A percentile compares a stretch with the other conserved stretches of the same genome.
Evolutionary conservation across 257 asterid species (phyloP).

Genomic region (Ophiorrhiza pumila): DNA sequence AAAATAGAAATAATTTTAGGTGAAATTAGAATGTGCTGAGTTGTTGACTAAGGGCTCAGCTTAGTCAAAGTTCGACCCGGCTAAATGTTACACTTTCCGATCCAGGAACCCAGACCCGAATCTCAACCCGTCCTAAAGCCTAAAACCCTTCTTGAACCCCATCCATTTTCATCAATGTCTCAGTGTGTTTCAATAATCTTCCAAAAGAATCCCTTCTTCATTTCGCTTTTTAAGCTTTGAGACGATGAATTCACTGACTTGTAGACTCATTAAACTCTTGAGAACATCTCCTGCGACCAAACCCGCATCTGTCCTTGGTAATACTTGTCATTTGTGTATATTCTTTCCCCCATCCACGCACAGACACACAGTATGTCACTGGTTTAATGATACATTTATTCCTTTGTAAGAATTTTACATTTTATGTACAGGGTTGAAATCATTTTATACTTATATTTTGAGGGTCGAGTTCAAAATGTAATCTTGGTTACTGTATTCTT

Average conservation of each 20-base stretch:
- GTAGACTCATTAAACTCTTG: slow-evolving; percentile 39
- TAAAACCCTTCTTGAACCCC: slow-evolving; percentile 33
- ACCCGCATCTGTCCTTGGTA: slow-evolving; percentile 36
- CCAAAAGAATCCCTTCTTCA: not conserved
- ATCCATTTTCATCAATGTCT: not conserved
- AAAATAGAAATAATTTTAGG: no score
- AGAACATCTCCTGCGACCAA: slow-evolving; percentile 27
- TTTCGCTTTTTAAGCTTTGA: not conserved
- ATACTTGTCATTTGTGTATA: not conserved
- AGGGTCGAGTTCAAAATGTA: slow-evolving; percentile 3
- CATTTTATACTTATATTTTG: not conserved
- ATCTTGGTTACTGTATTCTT: slow-evolving; percentile 2
- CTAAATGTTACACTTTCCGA: not conserved
- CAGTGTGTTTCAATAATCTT: not conserved
- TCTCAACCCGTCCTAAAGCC: slow-evolving; percentile 17
- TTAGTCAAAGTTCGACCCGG: slow-evolving; percentile 2
- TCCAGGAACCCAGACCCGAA: slow-evolving; percentile 1
- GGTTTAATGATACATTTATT: not conserved
- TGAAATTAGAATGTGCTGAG: not conserved
- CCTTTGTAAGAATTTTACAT: not conserved
- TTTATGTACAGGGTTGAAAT: not conserved
- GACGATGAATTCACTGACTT: slow-evolving; percentile 44
- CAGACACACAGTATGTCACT: not conserved
- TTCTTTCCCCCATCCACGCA: not conserved
- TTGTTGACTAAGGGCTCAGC: no score